phyloP scores from a whole-genome alignment of 179 eudicot species.

The Amaranthus tricolor region DNA sequence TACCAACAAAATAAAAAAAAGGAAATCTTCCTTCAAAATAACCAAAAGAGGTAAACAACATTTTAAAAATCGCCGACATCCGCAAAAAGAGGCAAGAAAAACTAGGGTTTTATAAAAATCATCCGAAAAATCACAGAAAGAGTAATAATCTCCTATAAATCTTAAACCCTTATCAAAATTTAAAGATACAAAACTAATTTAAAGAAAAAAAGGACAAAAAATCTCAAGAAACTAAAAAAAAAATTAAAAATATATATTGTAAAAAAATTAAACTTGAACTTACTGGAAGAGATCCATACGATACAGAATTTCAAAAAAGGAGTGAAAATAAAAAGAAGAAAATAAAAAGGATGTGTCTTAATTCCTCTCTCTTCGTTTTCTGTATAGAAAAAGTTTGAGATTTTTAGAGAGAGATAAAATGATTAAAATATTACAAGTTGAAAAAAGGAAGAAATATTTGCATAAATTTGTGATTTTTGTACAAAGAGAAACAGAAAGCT shows the following conservation, averaged over 20 bases:
- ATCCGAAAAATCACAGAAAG: constrained; percentile 12
- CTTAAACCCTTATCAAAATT: constrained; percentile 30
- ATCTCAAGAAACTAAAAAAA: background rate
- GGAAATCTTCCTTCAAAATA: too few species aligned
- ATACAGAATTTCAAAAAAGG: background rate
- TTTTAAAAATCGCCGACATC: constrained; percentile 23
- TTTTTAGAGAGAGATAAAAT: constrained; percentile 24
- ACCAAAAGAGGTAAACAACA: too few species aligned
- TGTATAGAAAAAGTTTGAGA: constrained; percentile 19
- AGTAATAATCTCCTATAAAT: constrained; percentile 40
- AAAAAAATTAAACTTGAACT: background rate
- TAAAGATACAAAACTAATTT: constrained; percentile 36
- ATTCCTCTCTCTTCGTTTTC: constrained; percentile 12
- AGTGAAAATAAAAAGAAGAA: constrained; percentile 11
- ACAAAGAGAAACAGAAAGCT: constrained; percentile 30
- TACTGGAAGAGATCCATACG: constrained; percentile 1
- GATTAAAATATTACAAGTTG: background rate
- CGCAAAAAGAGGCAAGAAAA: constrained; percentile 3
- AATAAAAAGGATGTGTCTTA: constrained; percentile 20
- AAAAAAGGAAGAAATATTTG: background rate
- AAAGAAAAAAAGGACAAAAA: background rate
- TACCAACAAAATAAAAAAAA: too few species aligned
- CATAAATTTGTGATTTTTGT: constrained; percentile 16
- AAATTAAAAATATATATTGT: background rate
- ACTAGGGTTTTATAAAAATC: constrained; percentile 32